Evolutionary conservation across 805 yeast genomes (phyloP).

Genomic region (Wickerhamiella sergipiensis): DNA sequence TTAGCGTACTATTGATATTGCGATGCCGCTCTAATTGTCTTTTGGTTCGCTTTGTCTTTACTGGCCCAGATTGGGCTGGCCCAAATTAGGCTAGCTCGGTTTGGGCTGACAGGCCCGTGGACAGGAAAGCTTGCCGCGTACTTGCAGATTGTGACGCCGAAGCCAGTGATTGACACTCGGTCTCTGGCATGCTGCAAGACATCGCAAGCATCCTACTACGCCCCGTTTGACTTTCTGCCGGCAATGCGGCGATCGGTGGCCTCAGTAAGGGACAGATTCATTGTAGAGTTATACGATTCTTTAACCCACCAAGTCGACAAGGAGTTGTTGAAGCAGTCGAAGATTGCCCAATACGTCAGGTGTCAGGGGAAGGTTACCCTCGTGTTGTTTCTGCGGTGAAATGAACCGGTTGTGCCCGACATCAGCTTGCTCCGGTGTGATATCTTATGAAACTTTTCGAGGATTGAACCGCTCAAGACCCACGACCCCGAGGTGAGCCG

Average conservation of each 20-base stretch:
- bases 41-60: too few species aligned
- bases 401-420: conserved; percentile 28
- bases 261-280: conserved; percentile 33
- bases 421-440: conserved; percentile 24
- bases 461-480: conserved; percentile 23
- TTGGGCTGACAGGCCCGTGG: too few species aligned
- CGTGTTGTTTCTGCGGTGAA: conserved; percentile 25
- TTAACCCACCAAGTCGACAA: conserved; percentile 17
- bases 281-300: conserved; percentile 44
- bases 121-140: background rate
- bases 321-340: conserved; percentile 26
- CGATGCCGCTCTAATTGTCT: background rate
- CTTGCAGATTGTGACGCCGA: conserved; percentile 26
- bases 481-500: conserved; percentile 20
- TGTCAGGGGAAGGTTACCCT: conserved; percentile 37
- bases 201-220: conserved; percentile 22
- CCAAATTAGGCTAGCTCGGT: too few species aligned
- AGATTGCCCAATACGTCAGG: conserved; percentile 43
- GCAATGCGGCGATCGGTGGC: conserved; percentile 51
- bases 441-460: conserved; percentile 39
- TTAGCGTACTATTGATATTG: background rate
- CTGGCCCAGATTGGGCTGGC: too few species aligned
- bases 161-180: conserved; percentile 27
- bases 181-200: conserved; percentile 37
- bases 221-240: conserved; percentile 27